Base-by-base conservation (phyloP, 805 yeast species). In the Candida tibetensis region DNA sequence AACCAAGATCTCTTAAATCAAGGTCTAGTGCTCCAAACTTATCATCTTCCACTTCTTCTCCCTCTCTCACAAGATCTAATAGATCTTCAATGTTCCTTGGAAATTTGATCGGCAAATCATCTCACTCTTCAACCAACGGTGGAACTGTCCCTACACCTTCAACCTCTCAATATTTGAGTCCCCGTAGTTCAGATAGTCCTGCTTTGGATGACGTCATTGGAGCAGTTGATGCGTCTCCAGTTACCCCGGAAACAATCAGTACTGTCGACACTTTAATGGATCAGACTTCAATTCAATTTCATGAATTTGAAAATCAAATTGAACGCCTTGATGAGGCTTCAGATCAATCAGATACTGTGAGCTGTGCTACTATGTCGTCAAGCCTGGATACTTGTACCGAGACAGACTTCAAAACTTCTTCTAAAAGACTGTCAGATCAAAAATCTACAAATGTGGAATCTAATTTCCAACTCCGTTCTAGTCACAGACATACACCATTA, bases 21-120 rank as follows among this genome's bases (percentile, higher is more conserved):
- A 39, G 58, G 23, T 46, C 54, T 3, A 53, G 58, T 32, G 53
- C 53, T 3, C 58, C 59, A 4, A 52, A 49, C 30, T 47, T 57
- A 32, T 42, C 39, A 9, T 30, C 39, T 27, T 32, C 43, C 18
- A 23, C 30, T 25, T 19, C 28, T 8, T 32, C 5, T 16, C 16
- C 17, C 25, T 13, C 25, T 7, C 23, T 22, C 36, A 17, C 36
- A 5, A 22, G 18, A 16, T 19, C 26, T 5, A 35, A 35, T 21
- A 17, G 38, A 12, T 39, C 41, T 1, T 29, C 37, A 8, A 26
- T 39, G 5, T 18, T 29, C 34, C 28, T 39, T 22, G 25, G 35
- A 12, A 37, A 17, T 25, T 25, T 37, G 32, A 37, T 31, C 5
- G 29, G 32, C 17, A 37, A 37, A 13, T 32, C 35, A 17, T 7